phyloP scores from a whole-genome alignment of 352 stramenopile genomes.

The Globisporangium paroecandrum region DNA sequence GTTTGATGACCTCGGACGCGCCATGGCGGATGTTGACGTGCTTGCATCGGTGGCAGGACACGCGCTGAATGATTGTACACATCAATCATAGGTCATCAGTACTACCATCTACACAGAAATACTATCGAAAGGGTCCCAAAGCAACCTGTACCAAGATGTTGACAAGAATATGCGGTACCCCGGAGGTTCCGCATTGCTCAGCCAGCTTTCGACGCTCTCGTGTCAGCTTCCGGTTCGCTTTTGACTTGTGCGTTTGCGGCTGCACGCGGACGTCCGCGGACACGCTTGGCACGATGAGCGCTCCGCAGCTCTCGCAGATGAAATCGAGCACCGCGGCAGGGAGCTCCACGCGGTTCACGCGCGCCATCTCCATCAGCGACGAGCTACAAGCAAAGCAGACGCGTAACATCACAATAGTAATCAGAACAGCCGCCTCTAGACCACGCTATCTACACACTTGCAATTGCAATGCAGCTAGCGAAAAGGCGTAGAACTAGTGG shows the following conservation, averaged over 20 bases:
- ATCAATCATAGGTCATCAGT: background rate
- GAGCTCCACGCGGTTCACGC: conserved; percentile 32
- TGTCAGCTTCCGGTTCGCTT: conserved; percentile 51
- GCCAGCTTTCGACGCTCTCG: conserved; percentile 24
- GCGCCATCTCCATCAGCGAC: conserved; percentile 50
- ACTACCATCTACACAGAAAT: background rate
- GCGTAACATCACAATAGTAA: background rate
- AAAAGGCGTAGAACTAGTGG: background rate
- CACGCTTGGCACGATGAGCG: conserved; percentile 55
- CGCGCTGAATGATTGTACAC: conserved; percentile 25
- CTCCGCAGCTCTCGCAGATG: conserved; percentile 62
- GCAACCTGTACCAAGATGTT: conserved; percentile 34
- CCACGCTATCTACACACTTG: background rate
- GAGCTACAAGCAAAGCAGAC: conserved; percentile 23
- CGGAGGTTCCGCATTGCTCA: conserved; percentile 10
- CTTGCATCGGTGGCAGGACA: conserved; percentile 54
- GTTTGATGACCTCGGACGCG: conserved; percentile 45
- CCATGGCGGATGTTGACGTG: conserved; percentile 44
- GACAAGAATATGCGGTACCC: conserved; percentile 21
- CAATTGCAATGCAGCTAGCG: background rate
- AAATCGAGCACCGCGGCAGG: conserved; percentile 50
- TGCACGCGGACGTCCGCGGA: conserved; percentile 53
- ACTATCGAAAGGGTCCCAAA: background rate
- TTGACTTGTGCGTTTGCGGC: conserved; percentile 30
- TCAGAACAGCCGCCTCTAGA: background rate